phyloP scores from a whole-genome alignment of 208 protist genomes.

The Wallacemonas rigidus region DNA sequence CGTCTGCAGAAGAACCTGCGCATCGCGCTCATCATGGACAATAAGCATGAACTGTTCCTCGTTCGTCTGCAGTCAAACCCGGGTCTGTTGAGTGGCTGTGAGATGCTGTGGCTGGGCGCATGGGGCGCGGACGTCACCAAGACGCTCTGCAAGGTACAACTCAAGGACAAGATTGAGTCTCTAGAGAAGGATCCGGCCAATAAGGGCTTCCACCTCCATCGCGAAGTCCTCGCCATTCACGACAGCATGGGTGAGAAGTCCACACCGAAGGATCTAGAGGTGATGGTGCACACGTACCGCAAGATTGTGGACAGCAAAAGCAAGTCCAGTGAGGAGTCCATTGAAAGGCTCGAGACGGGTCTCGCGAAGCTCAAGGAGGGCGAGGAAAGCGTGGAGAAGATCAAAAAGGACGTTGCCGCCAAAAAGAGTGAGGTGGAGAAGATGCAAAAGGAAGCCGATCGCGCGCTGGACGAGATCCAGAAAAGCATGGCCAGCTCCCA shows the following conservation, averaged over 20 bases:
- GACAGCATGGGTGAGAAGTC: conserved; percentile 50
- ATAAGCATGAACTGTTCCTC: conserved; percentile 85
- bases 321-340: conserved; percentile 66
- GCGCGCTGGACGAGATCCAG: conserved; percentile 94
- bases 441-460: conserved; percentile 95
- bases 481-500: conserved; percentile 94
- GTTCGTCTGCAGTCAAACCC: conserved; percentile 94
- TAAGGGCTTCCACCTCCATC: conserved; percentile 82
- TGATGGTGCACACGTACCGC: conserved; percentile 86
- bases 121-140: conserved; percentile 90
- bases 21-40: conserved; percentile 95
- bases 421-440: conserved; percentile 90
- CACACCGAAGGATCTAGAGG: conserved; percentile 87
- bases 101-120: conserved; percentile 94
- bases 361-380: conserved; percentile 95
- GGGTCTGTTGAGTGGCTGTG: conserved; percentile 93
- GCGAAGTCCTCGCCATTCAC: conserved; percentile 89
- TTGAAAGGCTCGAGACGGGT: conserved; percentile 87
- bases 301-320: conserved; percentile 78
- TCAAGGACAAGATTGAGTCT: conserved; percentile 72
- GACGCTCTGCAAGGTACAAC: conserved; percentile 78
- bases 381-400: conserved; percentile 88
- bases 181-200: conserved; percentile 64
- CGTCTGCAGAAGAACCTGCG: conserved; percentile 93
- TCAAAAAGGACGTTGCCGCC: conserved; percentile 83